Percentiles rank a stretch among this genome's conserved stretches.
phyloP scores from a whole-genome alignment of 2,329 filamentous ascomycete genomes.

The Ophiocordyceps camponoti-rufipedis region DNA sequence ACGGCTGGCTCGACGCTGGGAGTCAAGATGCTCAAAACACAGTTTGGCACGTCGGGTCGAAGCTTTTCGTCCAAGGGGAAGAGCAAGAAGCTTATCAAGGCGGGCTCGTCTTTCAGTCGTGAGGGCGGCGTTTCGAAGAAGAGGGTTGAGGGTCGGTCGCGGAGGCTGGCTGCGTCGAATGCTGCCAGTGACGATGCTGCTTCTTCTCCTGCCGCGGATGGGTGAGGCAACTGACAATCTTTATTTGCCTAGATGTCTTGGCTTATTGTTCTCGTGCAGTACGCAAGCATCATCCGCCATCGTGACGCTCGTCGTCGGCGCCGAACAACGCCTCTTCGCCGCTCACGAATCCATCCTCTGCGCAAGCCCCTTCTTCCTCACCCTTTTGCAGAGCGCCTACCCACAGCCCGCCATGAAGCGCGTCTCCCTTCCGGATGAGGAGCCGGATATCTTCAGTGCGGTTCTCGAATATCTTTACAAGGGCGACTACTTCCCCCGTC shows the following conservation, averaged over 20 bases:
- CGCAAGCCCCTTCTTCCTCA: constrained; percentile 57
- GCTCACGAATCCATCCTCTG: constrained; percentile 76
- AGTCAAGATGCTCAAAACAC: constrained; percentile 25
- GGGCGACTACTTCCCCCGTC: constrained; percentile 75
- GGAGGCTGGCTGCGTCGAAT: constrained; percentile 29
- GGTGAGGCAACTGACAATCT: not conserved
- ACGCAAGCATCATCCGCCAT: constrained; percentile 43
- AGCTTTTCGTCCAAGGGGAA: constrained; percentile 33
- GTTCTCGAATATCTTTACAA: constrained; percentile 87
- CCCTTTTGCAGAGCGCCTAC: constrained; percentile 16
- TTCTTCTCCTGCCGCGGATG: constrained; percentile 3
- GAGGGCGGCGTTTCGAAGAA: constrained; percentile 34
- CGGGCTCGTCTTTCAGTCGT: constrained; percentile 36
- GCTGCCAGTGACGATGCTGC: constrained; percentile 17
- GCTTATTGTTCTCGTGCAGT: constrained; percentile 14
- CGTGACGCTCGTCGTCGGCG: constrained; percentile 65
- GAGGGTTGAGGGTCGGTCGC: constrained; percentile 29
- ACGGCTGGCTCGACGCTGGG: not conserved
- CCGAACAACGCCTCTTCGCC: constrained; percentile 71
- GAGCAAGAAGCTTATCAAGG: constrained; percentile 23
- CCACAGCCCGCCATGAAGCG: constrained; percentile 33
- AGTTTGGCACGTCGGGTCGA: constrained; percentile 25
- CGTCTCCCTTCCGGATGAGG: constrained; percentile 66
- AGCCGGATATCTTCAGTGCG: constrained; percentile 79
- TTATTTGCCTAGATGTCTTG: not conserved